phyloP scores from a whole-genome alignment of 257 asterid species.

The Ligustrum vulgare region DNA sequence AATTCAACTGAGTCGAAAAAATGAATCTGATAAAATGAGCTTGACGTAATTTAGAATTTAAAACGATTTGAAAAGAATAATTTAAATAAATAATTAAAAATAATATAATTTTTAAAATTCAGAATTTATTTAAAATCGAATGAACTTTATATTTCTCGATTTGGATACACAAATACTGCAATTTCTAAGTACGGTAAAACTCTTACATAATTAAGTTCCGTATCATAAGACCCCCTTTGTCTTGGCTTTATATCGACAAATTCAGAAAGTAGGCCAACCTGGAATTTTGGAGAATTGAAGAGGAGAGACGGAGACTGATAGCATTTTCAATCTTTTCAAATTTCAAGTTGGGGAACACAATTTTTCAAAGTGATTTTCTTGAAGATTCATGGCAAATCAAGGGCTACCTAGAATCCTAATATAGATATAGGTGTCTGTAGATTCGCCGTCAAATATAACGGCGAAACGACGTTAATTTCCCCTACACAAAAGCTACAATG shows the following conservation, averaged over 20 bases:
- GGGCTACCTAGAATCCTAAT: not conserved
- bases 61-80: too few relatives aligned
- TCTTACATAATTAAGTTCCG: not conserved
- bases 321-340: not conserved
- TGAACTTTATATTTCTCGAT: too few relatives aligned
- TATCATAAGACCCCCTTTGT: not conserved
- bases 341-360: not conserved
- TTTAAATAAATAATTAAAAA: too few relatives aligned
- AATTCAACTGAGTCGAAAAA: too few relatives aligned
- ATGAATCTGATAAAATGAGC: too few relatives aligned
- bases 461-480: conserved; percentile 30
- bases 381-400: not conserved
- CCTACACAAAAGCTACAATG: conserved; percentile 13
- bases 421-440: not conserved
- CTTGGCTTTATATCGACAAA: not conserved
- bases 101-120: too few relatives aligned
- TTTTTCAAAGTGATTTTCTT: not conserved
- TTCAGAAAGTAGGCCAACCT: not conserved
- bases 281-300: not conserved
- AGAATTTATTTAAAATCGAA: too few relatives aligned
- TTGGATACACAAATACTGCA: too few relatives aligned
- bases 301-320: not conserved
- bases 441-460: conserved; percentile 48
- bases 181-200: not conserved
- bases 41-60: too few relatives aligned